Evolutionary conservation across 2,329 filamentous ascomycete species (phyloP), one percentile per base, ranked within the genome.

Genomic region (Fusarium sambucinum): DNA sequence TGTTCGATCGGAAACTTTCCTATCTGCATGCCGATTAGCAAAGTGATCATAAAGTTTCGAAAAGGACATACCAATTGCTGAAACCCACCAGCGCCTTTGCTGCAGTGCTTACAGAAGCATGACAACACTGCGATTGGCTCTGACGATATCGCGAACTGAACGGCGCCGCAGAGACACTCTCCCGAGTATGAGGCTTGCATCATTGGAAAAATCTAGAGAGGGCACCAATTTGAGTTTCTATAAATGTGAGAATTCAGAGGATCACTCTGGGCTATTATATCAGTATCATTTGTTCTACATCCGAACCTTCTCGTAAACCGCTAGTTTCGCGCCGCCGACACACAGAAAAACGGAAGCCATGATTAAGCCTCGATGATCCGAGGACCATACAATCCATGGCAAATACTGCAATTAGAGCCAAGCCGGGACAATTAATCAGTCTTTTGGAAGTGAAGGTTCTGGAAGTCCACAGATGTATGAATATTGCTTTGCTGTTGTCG

Each of bases 1-100:
- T 71, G 61, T 14, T 60, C 46, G 0, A 33, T 47, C 0, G 50
- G 33, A 16, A 75, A 76, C 41, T 77, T 77, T n/a, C 73, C 76
- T 29, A 77, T 73, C 76, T 74, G 12, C 17, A 3, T n/a, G n/a
- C 6, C 14, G n/a, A n/a, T 58, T 29, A 59, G 40, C 14, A 12
- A 2, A n/a, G 5, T 9, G 1, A 13, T 1, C 16, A 6, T 0
- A 23, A 41, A 6, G 1, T 3, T 0, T 8, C 0, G 6, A 0
- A 12, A 17, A 3, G 2, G n/a, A 8, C 51, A 14, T 48, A 72
- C 71, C 30, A 70, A 7, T 19, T 73, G 71, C 19, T 72, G 54
- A 2, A 61, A 44, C 3, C 71, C 65, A 2, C 71, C 71, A 4
- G 71, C 52, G 3, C 71, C 69, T 14, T 68, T 68, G 16, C 53